A percentile compares a stretch with the other conserved stretches of the same genome.
Evolutionary conservation across 2,329 filamentous ascomycete species (phyloP).

Genomic region (Fulvia fulva): DNA sequence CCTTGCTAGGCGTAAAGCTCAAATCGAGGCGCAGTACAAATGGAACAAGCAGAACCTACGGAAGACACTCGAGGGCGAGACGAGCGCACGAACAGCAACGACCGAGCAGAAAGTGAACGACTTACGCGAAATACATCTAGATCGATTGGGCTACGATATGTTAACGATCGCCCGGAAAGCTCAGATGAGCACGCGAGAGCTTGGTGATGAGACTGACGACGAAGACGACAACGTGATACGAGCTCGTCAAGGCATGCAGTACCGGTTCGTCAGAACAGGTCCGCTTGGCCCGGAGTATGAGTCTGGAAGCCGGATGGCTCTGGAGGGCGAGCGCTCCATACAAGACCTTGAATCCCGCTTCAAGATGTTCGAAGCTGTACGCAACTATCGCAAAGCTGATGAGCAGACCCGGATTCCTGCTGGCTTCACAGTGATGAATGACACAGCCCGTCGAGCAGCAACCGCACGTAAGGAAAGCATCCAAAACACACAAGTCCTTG

Average conservation of each 20-base stretch:
- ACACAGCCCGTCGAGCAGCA: constrained; percentile 39
- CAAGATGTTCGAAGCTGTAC: constrained; percentile 25
- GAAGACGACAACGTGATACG: constrained; percentile 35
- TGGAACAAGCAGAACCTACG: constrained; percentile 38
- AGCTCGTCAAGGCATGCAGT: constrained; percentile 35
- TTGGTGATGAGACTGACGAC: constrained; percentile 29
- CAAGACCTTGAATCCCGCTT: constrained; percentile 23
- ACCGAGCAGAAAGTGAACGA: constrained; percentile 33
- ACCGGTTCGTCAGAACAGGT: constrained; percentile 23
- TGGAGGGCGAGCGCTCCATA: constrained; percentile 25
- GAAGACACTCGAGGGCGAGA: constrained; percentile 35
- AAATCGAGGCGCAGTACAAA: constrained; percentile 36
- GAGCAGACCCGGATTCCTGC: constrained; percentile 9
- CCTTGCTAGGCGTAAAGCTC: constrained; percentile 38
- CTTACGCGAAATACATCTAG: constrained; percentile 26
- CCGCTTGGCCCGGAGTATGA: constrained; percentile 27
- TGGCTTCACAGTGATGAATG: constrained; percentile 42
- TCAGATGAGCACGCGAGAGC: constrained; percentile 10
- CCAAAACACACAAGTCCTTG: constrained; percentile 31
- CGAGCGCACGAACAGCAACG: constrained; percentile 33
- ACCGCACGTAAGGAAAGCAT: constrained; percentile 36
- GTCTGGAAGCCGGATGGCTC: constrained; percentile 27
- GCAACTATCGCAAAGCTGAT: constrained; percentile 32
- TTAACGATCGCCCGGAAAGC: constrained; percentile 26
- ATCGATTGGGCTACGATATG: constrained; percentile 29